Percentiles rank a stretch among this genome's conserved stretches.
Evolutionary conservation across 2,329 filamentous ascomycete genomes (phyloP).

Genomic region (Claviceps sp.): DNA sequence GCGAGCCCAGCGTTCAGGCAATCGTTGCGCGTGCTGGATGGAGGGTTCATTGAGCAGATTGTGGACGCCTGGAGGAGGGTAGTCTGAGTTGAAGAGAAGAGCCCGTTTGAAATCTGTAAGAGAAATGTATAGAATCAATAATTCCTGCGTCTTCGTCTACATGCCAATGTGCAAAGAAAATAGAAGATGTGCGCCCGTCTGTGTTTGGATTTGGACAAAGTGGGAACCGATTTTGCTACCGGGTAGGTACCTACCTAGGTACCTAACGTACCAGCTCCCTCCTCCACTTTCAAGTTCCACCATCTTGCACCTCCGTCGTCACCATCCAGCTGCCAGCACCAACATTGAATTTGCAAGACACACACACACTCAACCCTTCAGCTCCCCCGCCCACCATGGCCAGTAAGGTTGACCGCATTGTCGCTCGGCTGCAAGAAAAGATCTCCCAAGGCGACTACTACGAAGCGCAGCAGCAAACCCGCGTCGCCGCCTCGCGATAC

Average conservation of each 20-base stretch:
- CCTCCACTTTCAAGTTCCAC: neutral
- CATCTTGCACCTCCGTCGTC: neutral
- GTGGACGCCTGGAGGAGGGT: neutral
- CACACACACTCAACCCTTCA: neutral
- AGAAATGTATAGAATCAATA: neutral
- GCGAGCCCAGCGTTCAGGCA: neutral
- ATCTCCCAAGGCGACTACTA: constrained; percentile 90
- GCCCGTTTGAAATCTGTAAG: neutral
- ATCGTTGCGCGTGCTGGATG: neutral
- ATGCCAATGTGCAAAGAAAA: neutral
- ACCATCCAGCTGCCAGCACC: neutral
- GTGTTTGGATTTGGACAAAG: neutral
- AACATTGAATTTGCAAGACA: neutral
- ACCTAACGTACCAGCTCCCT: neutral
- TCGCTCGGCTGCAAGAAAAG: constrained; percentile 62
- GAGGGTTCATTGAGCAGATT: neutral
- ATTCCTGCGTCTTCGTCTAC: too few relatives aligned
- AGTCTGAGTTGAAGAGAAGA: neutral
- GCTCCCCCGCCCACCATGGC: constrained; percentile 17
- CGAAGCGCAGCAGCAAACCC: constrained; percentile 96
- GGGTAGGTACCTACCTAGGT: neutral
- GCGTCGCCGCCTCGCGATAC: constrained; percentile 87
- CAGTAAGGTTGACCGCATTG: constrained; percentile 34
- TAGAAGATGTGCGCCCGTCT: neutral
- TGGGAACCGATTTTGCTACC: neutral